phyloP scores from a whole-genome alignment of 164 flowering plant species.

The Stephania japonica region DNA sequence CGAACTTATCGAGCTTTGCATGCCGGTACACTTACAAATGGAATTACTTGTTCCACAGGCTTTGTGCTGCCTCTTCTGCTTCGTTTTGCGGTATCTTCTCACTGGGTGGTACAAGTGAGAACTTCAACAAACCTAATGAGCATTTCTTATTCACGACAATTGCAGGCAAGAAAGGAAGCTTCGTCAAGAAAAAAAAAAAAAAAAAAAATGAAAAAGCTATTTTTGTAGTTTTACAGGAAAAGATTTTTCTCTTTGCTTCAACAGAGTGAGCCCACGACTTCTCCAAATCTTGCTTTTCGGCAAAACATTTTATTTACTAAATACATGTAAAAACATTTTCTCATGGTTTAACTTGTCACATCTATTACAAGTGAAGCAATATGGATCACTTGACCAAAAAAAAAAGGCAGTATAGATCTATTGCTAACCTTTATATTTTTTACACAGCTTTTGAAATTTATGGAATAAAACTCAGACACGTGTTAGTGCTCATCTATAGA shows the following conservation, averaged over 20 bases:
- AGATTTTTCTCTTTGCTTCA: neutral
- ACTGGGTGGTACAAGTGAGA: conserved; percentile 93
- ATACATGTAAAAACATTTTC: neutral
- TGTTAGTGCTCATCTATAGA: too few species aligned
- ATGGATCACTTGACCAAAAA: too few species aligned
- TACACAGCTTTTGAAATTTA: too few species aligned
- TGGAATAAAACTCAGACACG: too few species aligned
- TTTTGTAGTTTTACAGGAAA: neutral
- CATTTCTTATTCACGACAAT: neutral
- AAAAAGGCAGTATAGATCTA: too few species aligned
- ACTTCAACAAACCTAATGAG: conserved; percentile 2
- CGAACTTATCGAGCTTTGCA: neutral
- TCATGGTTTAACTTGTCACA: neutral
- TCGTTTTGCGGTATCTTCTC: conserved; percentile 66
- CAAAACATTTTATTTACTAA: neutral
- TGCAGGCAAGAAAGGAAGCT: neutral
- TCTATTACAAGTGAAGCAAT: neutral
- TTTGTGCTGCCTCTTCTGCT: conserved; percentile 66
- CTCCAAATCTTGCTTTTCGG: neutral
- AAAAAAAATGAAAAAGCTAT: neutral
- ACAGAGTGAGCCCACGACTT: too few species aligned
- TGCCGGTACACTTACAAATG: neutral
- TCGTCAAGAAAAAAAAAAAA: neutral
- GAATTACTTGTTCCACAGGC: conserved; percentile 38
- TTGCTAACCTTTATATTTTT: too few species aligned